Percentiles rank a stretch among this genome's conserved stretches.
These are phyloP conservation scores for Amanita phalloides DNA, from an alignment of 768 basidiomycete genomes.

Conservation along the genomic window DNA sequence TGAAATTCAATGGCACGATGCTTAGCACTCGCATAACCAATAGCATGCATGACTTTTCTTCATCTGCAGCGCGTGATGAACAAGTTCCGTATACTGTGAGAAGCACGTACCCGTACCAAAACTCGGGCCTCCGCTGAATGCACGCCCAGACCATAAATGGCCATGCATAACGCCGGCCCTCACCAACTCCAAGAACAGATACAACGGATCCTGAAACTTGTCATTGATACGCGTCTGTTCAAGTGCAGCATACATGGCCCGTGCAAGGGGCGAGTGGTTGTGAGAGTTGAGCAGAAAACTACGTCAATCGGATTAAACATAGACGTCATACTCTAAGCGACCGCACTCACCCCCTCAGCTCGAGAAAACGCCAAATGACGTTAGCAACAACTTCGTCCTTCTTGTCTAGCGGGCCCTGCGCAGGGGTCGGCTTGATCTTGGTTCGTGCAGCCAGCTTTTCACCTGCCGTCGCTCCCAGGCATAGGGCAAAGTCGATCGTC, in stretches of 20 bases:
- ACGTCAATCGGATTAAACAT: neutral
- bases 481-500: constrained; percentile 93
- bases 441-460: constrained; percentile 79
- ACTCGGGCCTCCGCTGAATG: constrained; percentile 91
- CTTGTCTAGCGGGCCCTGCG: constrained; percentile 63
- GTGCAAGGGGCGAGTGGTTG: constrained; percentile 79
- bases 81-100: neutral
- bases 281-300: constrained; percentile 89
- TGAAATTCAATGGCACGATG: constrained; percentile 91
- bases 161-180: constrained; percentile 97
- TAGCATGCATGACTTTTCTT: constrained; percentile 90
- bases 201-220: constrained; percentile 96
- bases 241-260: constrained; percentile 83
- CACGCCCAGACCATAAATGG: constrained; percentile 77
- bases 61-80: constrained; percentile 38
- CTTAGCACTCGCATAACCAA: constrained; percentile 95
- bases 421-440: constrained; percentile 44
- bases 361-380: constrained; percentile 96
- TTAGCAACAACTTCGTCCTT: constrained; percentile 99
- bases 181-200: constrained; percentile 89
- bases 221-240: constrained; percentile 79
- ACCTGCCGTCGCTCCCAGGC: constrained; percentile 80
- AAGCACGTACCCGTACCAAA: constrained; percentile 76
- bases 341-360: constrained; percentile 75
- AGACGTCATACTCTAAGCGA: neutral